phyloP scores from a whole-genome alignment of 345 rosid genomes.

The Limnanthes douglasii region DNA sequence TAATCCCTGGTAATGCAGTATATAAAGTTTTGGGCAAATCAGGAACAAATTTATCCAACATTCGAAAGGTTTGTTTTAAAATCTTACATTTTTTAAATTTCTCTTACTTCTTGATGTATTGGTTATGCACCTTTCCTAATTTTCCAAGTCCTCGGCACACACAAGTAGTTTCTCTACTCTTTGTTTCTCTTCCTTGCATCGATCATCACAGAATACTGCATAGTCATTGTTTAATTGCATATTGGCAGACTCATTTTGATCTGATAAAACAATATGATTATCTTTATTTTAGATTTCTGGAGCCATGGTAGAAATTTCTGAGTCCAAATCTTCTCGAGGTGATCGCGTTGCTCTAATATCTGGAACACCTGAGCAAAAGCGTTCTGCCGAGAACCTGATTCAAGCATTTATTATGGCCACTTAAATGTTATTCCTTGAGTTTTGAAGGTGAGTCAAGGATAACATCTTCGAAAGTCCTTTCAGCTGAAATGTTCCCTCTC shows the following conservation, averaged over 20 bases:
- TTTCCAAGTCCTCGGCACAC: neutral
- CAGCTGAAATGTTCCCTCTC: constrained; percentile 14
- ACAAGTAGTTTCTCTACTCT: too few relatives aligned
- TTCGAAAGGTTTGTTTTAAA: constrained; percentile 52
- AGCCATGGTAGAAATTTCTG: constrained; percentile 83
- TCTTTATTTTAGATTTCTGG: constrained; percentile 81
- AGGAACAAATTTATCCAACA: constrained; percentile 78
- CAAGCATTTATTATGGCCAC: constrained; percentile 96
- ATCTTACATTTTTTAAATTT: constrained; percentile 1
- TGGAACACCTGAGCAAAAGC: constrained; percentile 88
- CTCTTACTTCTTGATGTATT: neutral
- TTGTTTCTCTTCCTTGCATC: constrained; percentile 5
- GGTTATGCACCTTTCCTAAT: constrained; percentile 4
- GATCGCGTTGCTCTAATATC: constrained; percentile 75
- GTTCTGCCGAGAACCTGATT: constrained; percentile 84
- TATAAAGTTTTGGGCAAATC: constrained; percentile 91
- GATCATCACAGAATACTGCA: too few relatives aligned
- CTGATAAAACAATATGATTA: too few relatives aligned
- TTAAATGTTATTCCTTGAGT: constrained; percentile 14
- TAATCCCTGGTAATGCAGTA: constrained; percentile 76
- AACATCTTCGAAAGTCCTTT: constrained; percentile 17
- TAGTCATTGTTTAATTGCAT: too few relatives aligned
- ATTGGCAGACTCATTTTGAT: too few relatives aligned
- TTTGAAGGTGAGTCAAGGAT: constrained; percentile 18
- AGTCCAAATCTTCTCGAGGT: constrained; percentile 60